A percentile compares a stretch with the other conserved stretches of the same genome.
Evolutionary conservation across 2,329 filamentous ascomycete species (phyloP).

Genomic region (Colletotrichum lini): DNA sequence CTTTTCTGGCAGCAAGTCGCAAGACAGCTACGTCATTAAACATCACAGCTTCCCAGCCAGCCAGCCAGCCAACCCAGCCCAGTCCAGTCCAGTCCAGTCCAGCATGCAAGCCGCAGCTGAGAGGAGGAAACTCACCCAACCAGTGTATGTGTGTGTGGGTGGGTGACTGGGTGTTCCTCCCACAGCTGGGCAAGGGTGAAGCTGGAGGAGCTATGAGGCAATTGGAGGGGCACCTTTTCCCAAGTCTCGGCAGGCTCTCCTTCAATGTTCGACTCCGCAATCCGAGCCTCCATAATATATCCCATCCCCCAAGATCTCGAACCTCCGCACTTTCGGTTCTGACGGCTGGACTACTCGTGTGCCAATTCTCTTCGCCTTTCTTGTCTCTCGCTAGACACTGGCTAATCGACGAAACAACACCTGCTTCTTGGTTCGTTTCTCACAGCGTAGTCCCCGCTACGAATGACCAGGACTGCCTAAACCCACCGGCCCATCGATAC

Average conservation of each 20-base stretch:
- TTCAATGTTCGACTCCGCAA: not conserved
- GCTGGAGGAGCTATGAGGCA: slow-evolving; percentile 41
- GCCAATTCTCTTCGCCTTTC: slow-evolving; percentile 26
- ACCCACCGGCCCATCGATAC: not conserved
- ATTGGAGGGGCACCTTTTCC: slow-evolving; percentile 37
- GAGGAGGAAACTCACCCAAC: slow-evolving; percentile 15
- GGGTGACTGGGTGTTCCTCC: not conserved
- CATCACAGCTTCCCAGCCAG: slow-evolving; percentile 38
- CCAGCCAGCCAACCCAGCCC: not conserved
- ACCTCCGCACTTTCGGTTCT: slow-evolving; percentile 14
- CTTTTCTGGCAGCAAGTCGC: slow-evolving; percentile 25
- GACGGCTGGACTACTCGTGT: slow-evolving; percentile 12
- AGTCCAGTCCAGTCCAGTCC: slow-evolving; percentile 11
- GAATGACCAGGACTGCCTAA: not conserved
- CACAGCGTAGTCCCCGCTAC: not conserved
- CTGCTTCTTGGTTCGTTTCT: not conserved
- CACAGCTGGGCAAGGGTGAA: slow-evolving; percentile 16
- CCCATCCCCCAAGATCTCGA: slow-evolving; percentile 27
- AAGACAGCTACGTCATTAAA: slow-evolving; percentile 42
- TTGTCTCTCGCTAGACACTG: slow-evolving; percentile 8
- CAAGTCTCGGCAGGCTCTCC: not conserved
- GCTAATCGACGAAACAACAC: slow-evolving; percentile 1
- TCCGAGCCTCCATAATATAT: slow-evolving; percentile 12
- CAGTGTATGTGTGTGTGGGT: not conserved
- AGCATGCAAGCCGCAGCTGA: slow-evolving; percentile 33